Conservation (phyloP, 208 protist species). For the Trypanosoma avium region DNA sequence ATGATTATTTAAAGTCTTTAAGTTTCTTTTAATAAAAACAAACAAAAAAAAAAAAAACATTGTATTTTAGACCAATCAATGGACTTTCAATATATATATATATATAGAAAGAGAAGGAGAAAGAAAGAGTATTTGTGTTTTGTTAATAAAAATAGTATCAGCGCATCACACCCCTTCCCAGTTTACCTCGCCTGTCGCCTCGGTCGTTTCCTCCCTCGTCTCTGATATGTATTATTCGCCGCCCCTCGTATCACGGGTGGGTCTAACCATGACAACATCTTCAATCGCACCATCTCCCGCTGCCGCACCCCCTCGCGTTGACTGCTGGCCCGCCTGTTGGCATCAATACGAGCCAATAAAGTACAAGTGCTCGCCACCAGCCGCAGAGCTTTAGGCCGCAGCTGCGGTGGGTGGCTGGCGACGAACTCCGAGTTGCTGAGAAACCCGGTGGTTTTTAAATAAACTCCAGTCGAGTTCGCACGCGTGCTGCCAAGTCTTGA, state of each 20-base stretch:
- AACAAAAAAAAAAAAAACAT: background rate
- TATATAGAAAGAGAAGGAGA: too few relatives aligned
- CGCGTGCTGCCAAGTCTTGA: constrained; percentile 70
- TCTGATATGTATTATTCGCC: constrained; percentile 86
- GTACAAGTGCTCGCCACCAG: constrained; percentile 58
- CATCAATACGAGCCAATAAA: constrained; percentile 81
- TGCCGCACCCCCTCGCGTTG: constrained; percentile 73
- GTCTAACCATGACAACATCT: constrained; percentile 82
- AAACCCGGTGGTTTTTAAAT: constrained; percentile 82
- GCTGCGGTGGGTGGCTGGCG: constrained; percentile 72
- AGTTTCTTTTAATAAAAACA: background rate
- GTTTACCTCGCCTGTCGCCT: constrained; percentile 22
- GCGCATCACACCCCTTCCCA: too few relatives aligned
- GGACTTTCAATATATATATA: too few relatives aligned
- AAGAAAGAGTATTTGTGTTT: too few relatives aligned
- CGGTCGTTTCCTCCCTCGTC: constrained; percentile 65
- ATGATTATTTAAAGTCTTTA: background rate
- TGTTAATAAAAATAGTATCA: too few relatives aligned
- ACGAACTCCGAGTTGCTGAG: constrained; percentile 87
- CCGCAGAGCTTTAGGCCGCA: constrained; percentile 84
- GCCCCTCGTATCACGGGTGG: constrained; percentile 80
- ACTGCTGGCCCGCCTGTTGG: constrained; percentile 63
- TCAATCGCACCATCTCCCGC: constrained; percentile 49
- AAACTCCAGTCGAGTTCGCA: constrained; percentile 57
- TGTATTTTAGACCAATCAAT: background rate